A percentile compares a stretch with the other conserved stretches of the same genome.
phyloP scores from a whole-genome alignment of 345 rosid species.

The Aquilaria sinensis region DNA sequence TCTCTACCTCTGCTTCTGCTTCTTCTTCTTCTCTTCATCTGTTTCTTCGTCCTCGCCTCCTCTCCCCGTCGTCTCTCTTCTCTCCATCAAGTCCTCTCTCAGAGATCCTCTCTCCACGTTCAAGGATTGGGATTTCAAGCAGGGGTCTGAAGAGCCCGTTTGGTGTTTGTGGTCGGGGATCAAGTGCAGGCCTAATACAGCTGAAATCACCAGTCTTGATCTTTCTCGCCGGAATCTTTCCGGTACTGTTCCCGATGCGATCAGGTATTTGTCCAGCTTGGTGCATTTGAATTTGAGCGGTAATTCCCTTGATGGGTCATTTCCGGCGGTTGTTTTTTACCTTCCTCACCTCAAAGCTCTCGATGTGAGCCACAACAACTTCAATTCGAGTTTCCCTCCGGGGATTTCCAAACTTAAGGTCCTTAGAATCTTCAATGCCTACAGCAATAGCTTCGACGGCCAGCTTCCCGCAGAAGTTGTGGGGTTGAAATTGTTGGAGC shows the following conservation, averaged over 20 bases:
- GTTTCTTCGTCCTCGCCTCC: conserved; percentile 21
- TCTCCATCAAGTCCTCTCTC: conserved; percentile 66
- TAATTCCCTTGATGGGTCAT: conserved; percentile 52
- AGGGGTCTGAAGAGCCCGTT: conserved; percentile 25
- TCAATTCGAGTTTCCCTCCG: conserved; percentile 62
- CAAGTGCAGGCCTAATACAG: conserved; percentile 43
- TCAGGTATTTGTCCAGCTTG: conserved; percentile 50
- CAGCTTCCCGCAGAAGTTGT: conserved; percentile 49
- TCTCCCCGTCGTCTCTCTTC: conserved; percentile 59
- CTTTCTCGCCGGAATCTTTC: conserved; percentile 73
- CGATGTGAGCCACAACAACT: conserved; percentile 80
- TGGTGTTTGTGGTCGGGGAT: conserved; percentile 96
- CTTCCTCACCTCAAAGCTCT: conserved; percentile 49
- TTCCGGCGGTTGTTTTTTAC: conserved; percentile 52
- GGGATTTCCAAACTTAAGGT: conserved; percentile 76
- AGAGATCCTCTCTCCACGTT: conserved; percentile 47
- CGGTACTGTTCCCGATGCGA: conserved; percentile 54
- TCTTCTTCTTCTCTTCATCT: conserved; percentile 19
- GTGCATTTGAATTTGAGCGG: conserved; percentile 65
- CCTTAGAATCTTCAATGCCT: conserved; percentile 58
- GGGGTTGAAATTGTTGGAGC: conserved; percentile 51
- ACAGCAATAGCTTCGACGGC: conserved; percentile 76
- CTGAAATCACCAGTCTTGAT: conserved; percentile 60
- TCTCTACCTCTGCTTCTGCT: conserved; percentile 26
- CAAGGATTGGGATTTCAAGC: conserved; percentile 62